phyloP scores from a whole-genome alignment of 2,329 filamentous ascomycete genomes.

The Aspergillus intermedius region DNA sequence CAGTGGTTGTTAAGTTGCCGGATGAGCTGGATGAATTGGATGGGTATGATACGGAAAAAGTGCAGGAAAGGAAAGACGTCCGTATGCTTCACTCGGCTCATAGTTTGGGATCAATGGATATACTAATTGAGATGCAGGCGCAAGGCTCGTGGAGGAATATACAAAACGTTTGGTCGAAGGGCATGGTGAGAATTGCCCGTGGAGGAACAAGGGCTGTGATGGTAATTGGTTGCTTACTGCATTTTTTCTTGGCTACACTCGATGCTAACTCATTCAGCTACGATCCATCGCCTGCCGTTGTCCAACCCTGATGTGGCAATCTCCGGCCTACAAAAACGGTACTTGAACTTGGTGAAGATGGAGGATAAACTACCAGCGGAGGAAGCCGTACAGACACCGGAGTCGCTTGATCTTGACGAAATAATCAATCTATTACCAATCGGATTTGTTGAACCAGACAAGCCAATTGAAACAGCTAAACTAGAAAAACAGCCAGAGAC shows the following conservation, averaged over 20 bases:
- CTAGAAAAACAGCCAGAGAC: constrained; percentile 5
- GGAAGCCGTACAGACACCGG: constrained; percentile 24
- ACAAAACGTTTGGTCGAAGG: constrained; percentile 63
- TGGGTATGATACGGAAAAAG: constrained; percentile 37
- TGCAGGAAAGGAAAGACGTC: constrained; percentile 37
- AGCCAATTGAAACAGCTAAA: constrained; percentile 10
- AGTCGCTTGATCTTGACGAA: constrained; percentile 25
- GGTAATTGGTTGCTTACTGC: constrained; percentile 42
- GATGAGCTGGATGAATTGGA: constrained; percentile 56
- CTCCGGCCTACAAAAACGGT: constrained; percentile 54
- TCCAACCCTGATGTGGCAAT: constrained; percentile 56
- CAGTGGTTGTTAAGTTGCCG: constrained; percentile 72
- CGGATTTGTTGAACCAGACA: constrained; percentile 13
- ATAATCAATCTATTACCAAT: constrained; percentile 24
- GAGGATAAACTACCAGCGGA: constrained; percentile 31
- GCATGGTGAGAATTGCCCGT: constrained; percentile 76
- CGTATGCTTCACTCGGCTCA: constrained; percentile 25
- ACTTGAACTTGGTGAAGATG: constrained; percentile 47
- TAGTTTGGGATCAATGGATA: background rate
- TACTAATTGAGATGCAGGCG: constrained; percentile 31
- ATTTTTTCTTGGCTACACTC: constrained; percentile 11
- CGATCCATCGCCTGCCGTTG: constrained; percentile 61
- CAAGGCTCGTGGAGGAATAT: constrained; percentile 71
- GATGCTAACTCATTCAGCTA: constrained; percentile 35
- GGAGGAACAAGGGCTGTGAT: constrained; percentile 82